phyloP scores from a whole-genome alignment of 371 early-diverging fungal genomes.

The Mortierella sp. region DNA sequence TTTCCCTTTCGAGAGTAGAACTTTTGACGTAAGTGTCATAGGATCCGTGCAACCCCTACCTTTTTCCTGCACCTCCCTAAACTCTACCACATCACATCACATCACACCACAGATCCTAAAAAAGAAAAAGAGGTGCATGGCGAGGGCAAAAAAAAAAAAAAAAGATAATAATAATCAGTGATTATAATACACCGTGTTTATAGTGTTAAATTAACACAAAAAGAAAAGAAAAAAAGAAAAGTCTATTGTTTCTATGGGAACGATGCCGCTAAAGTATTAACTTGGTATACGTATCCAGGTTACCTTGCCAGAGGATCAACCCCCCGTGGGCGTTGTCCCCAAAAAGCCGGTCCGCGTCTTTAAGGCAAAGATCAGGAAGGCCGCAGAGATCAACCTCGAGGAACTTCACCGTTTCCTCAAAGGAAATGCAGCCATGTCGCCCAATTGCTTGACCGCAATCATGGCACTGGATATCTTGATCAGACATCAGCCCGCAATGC shows the following conservation, averaged over 20 bases:
- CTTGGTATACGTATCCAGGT: constrained; percentile 40
- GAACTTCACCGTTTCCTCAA: constrained; percentile 65
- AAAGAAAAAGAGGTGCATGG: too few relatives aligned
- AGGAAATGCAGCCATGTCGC: constrained; percentile 56
- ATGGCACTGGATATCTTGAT: constrained; percentile 86
- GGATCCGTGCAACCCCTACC: too few relatives aligned
- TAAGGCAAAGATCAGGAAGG: constrained; percentile 68
- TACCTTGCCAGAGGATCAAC: constrained; percentile 58
- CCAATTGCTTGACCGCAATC: constrained; percentile 71
- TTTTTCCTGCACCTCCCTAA: too few relatives aligned
- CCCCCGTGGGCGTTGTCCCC: constrained; percentile 28
- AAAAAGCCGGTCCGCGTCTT: constrained; percentile 54
- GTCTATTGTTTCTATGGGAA: not conserved
- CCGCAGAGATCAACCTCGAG: constrained; percentile 68
- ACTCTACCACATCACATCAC: too few relatives aligned
- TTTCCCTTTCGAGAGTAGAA: constrained; percentile 56
- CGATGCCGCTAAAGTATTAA: too few relatives aligned
- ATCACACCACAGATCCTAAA: not conserved
- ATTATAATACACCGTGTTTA: too few relatives aligned
- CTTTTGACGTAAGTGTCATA: constrained; percentile 58
- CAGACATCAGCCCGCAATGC: constrained; percentile 78
- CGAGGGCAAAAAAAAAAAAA: too few relatives aligned
- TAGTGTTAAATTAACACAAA: too few relatives aligned
- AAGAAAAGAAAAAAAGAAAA: not conserved
- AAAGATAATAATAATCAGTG: too few relatives aligned